These are phyloP conservation scores for Venturiaceae sp. DNA, from an alignment of 2,329 filamentous ascomycete species.

Conservation along the genomic window DNA sequence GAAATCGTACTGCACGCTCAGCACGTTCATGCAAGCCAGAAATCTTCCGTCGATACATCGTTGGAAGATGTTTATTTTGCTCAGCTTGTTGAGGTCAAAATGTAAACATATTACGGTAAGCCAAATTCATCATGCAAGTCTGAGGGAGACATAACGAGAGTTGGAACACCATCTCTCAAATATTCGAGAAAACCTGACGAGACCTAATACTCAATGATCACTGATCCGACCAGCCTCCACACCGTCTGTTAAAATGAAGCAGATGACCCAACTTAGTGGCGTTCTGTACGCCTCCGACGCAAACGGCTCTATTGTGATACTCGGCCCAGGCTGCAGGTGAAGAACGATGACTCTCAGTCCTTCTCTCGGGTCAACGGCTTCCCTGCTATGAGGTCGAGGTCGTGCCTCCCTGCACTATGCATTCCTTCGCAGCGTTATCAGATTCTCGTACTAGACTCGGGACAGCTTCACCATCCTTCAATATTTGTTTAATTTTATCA, in stretches of 20 bases:
- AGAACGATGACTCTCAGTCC: no score
- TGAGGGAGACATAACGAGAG: background rate
- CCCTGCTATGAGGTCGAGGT: no score
- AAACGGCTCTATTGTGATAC: no score
- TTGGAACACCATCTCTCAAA: background rate
- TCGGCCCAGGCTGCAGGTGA: no score
- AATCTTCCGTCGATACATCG: background rate
- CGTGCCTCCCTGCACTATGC: no score
- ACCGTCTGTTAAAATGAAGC: background rate
- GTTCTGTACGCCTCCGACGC: no score
- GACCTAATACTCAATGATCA: background rate
- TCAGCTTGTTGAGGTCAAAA: background rate
- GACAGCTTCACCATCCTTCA: no score
- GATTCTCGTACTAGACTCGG: no score
- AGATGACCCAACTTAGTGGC: background rate
- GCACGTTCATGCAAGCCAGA: background rate
- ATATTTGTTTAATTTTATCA: no score
- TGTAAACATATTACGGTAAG: background rate
- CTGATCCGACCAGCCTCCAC: background rate
- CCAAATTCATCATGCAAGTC: background rate
- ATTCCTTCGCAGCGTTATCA: no score
- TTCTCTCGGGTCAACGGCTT: no score
- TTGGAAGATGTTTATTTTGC: background rate
- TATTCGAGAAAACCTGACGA: background rate
- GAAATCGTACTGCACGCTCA: background rate